A percentile compares a stretch with the other conserved stretches of the same genome.
These are phyloP conservation scores for Dendrobium chrysotoxum DNA, from an alignment of 106 monocot genomes.

Conservation along the genomic window DNA sequence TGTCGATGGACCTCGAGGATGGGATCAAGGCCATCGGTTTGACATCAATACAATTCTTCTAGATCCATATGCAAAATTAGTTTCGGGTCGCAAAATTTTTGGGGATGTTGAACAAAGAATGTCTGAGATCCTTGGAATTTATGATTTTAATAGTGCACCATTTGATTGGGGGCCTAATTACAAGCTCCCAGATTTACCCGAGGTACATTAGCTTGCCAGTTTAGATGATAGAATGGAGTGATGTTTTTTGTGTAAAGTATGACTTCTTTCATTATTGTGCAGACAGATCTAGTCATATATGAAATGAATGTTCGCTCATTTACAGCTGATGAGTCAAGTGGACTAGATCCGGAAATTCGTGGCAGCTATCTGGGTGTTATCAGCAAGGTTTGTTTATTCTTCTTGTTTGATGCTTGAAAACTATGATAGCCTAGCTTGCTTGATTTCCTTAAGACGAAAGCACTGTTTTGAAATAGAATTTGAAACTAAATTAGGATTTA, in stretches of 20 bases:
- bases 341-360: constrained; percentile 50
- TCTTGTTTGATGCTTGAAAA: background rate
- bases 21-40: constrained; percentile 84
- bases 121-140: constrained; percentile 67
- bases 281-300: constrained; percentile 92
- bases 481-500: background rate
- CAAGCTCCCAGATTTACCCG: constrained; percentile 78
- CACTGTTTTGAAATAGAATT: background rate
- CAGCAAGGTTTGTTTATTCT: constrained; percentile 44
- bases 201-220: constrained; percentile 33
- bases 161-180: constrained; percentile 95
- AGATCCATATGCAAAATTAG: constrained; percentile 97
- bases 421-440: background rate
- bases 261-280: constrained; percentile 15
- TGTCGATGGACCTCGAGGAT: constrained; percentile 61
- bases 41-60: constrained; percentile 63
- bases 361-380: constrained; percentile 97
- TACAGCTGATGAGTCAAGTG: constrained; percentile 85
- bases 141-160: constrained; percentile 54
- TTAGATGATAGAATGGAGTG: background rate
- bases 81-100: constrained; percentile 70
- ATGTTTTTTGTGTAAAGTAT: background rate
- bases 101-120: constrained; percentile 54
- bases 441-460: background rate
- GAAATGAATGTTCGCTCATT: constrained; percentile 97